These are phyloP conservation scores for Ceratobasidium papillatum DNA, from an alignment of 1,284 basidiomycete genomes.

Conservation along the genomic window DNA sequence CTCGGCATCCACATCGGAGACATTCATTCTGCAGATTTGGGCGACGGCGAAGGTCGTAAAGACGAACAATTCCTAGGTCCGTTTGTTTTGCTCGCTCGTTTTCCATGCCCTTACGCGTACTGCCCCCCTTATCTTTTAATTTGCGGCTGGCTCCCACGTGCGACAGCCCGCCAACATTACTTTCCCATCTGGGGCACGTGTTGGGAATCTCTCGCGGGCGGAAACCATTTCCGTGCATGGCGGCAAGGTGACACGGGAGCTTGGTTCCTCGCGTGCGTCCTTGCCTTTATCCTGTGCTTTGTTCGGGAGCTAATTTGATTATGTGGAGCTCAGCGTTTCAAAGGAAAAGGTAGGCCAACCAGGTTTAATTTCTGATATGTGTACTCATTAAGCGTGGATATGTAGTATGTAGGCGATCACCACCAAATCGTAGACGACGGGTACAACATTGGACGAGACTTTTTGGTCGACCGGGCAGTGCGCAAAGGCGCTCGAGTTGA, in stretches of 20 bases:
- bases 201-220: conserved; percentile 60
- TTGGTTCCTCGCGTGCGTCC: conserved; percentile 59
- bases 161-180: conserved; percentile 43
- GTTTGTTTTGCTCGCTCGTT: not conserved
- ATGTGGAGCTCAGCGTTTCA: conserved; percentile 62
- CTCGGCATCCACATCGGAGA: conserved; percentile 59
- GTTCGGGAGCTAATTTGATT: conserved; percentile 9
- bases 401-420: conserved; percentile 66
- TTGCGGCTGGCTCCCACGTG: conserved; percentile 1
- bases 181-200: conserved; percentile 53
- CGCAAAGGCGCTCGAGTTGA: conserved; percentile 73
- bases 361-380: not conserved
- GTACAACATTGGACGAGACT: conserved; percentile 80
- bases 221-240: conserved; percentile 61
- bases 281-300: not conserved
- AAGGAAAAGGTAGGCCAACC: conserved; percentile 64
- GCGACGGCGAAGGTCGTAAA: conserved; percentile 56
- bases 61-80: conserved; percentile 55
- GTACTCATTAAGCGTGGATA: not conserved
- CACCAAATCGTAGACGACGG: conserved; percentile 78
- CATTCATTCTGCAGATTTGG: conserved; percentile 59
- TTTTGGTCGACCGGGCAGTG: conserved; percentile 70
- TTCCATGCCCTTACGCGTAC: not conserved
- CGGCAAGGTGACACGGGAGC: conserved; percentile 60
- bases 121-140: not conserved